These are phyloP conservation scores for Curvularia spicifera DNA, from an alignment of 2,329 filamentous ascomycete species.

Conservation along the genomic window DNA sequence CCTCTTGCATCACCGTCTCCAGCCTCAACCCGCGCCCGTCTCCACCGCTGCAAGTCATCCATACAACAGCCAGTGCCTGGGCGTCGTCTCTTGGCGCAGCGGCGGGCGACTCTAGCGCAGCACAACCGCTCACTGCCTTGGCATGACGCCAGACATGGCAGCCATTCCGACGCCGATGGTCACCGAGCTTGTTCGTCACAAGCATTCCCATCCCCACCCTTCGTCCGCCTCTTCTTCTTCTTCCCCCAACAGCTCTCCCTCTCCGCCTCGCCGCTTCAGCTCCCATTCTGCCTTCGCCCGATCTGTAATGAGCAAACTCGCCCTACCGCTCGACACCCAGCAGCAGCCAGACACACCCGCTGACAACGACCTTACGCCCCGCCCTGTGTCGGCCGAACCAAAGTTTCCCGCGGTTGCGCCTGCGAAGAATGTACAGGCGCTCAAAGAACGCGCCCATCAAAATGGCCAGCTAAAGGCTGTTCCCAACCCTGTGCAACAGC, in stretches of 20 bases:
- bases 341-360: constrained; percentile 18
- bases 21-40: not conserved
- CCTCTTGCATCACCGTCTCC: not conserved
- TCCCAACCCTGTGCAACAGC: constrained; percentile 18
- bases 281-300: constrained; percentile 59
- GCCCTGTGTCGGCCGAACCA: constrained; percentile 20
- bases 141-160: constrained; percentile 23
- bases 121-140: constrained; percentile 10
- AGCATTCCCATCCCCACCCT: constrained; percentile 21
- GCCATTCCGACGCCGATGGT: constrained; percentile 24
- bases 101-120: not conserved
- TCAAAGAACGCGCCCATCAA: constrained; percentile 32
- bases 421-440: constrained; percentile 33
- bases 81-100: not conserved
- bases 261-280: constrained; percentile 41
- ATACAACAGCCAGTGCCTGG: not conserved
- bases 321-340: constrained; percentile 31
- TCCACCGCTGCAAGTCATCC: constrained; percentile 3
- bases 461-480: constrained; percentile 42
- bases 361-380: constrained; percentile 30
- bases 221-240: constrained; percentile 29
- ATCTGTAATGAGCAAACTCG: constrained; percentile 56
- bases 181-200: constrained; percentile 24
- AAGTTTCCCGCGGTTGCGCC: constrained; percentile 19
- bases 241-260: constrained; percentile 8